phyloP scores from a whole-genome alignment of 352 stramenopile genomes.

The Saprolegnia diclina region DNA sequence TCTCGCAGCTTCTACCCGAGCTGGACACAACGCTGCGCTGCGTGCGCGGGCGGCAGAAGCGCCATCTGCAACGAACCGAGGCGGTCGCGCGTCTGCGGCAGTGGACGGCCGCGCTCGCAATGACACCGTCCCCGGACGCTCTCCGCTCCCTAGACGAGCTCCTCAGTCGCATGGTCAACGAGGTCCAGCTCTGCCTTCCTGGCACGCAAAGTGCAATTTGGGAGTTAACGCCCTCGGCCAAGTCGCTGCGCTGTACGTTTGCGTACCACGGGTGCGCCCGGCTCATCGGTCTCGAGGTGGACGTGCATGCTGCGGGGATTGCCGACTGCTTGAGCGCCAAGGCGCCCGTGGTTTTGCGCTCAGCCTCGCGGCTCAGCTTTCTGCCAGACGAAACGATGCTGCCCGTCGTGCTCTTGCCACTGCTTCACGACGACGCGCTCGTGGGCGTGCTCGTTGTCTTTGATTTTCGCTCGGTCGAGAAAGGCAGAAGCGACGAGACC shows the following conservation, averaged over 20 bases:
- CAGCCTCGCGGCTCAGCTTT: slow-evolving; percentile 37
- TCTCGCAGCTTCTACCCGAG: slow-evolving; percentile 6
- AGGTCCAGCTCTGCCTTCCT: slow-evolving; percentile 46
- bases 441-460: slow-evolving; percentile 62
- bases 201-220: slow-evolving; percentile 51
- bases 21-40: slow-evolving; percentile 32
- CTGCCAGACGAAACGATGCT: slow-evolving; percentile 29
- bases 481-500: slow-evolving; percentile 47
- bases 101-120: slow-evolving; percentile 35
- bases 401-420: slow-evolving; percentile 56
- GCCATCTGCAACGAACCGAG: slow-evolving; percentile 32
- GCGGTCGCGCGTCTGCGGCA: slow-evolving; percentile 31
- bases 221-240: slow-evolving; percentile 45
- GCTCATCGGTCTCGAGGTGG: not conserved
- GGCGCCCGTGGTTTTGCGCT: slow-evolving; percentile 38
- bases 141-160: slow-evolving; percentile 44
- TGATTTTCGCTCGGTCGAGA: slow-evolving; percentile 47
- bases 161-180: slow-evolving; percentile 36
- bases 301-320: not conserved
- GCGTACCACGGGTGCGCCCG: slow-evolving; percentile 37
- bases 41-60: slow-evolving; percentile 47
- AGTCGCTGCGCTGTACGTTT: slow-evolving; percentile 50
- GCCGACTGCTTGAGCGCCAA: slow-evolving; percentile 25
- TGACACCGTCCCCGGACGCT: slow-evolving; percentile 53
- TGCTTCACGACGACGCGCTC: slow-evolving; percentile 56